Percentiles rank a stretch among this genome's conserved stretches.
Evolutionary conservation across 768 basidiomycete genomes (phyloP).

Genomic region (Gymnopilus dilepis): DNA sequence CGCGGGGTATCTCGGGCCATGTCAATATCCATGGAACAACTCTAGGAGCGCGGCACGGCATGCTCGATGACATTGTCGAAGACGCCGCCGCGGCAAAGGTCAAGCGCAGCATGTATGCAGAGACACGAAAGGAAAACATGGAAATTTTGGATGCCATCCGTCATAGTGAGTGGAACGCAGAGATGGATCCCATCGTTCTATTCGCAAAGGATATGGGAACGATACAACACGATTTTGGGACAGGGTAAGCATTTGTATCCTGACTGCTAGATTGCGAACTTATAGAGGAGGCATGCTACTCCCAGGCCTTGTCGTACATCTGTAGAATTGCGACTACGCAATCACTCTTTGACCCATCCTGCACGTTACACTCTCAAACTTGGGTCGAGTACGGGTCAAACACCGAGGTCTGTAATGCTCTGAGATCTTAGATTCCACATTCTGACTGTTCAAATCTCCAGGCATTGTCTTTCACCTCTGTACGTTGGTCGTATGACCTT

Average conservation of each 20-base stretch:
- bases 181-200: slow-evolving; percentile 76
- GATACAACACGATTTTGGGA: slow-evolving; percentile 66
- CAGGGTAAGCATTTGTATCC: slow-evolving; percentile 57
- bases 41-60: slow-evolving; percentile 73
- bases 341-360: slow-evolving; percentile 70
- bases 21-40: slow-evolving; percentile 59
- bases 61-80: slow-evolving; percentile 64
- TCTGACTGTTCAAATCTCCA: slow-evolving; percentile 24
- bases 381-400: slow-evolving; percentile 25
- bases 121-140: slow-evolving; percentile 77
- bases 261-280: background rate
- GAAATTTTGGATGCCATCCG: slow-evolving; percentile 72
- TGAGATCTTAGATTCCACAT: background rate
- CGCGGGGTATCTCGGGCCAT: slow-evolving; percentile 65
- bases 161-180: slow-evolving; percentile 75
- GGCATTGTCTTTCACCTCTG: slow-evolving; percentile 51
- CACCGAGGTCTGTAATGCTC: slow-evolving; percentile 31
- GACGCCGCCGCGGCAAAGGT: slow-evolving; percentile 65
- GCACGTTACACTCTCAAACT: slow-evolving; percentile 64
- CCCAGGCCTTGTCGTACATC: slow-evolving; percentile 60
- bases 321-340: slow-evolving; percentile 64
- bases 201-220: slow-evolving; percentile 47
- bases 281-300: background rate
- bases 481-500: slow-evolving; percentile 74
- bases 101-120: slow-evolving; percentile 89